Evolutionary conservation across 352 stramenopile genomes (phyloP), one percentile per base, ranked within the genome.

Genomic region (Pythium grandisporangium): DNA sequence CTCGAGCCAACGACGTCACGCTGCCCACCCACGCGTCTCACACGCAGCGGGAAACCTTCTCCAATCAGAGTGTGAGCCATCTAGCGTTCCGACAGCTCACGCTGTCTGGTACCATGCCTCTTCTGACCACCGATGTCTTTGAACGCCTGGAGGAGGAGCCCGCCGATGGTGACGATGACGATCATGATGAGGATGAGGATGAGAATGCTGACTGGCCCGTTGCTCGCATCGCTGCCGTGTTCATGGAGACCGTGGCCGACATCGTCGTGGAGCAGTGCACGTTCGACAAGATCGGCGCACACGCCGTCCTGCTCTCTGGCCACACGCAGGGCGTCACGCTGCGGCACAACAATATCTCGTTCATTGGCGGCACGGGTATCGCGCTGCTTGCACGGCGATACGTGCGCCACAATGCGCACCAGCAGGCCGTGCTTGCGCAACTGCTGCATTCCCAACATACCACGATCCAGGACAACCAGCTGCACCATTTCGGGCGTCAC

Each of bases 381-480:
- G 44, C 61, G 0, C 35, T 87, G 6, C 27, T 90, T 13, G 44
- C 61, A 10, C 55, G 71, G 2, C 42, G 51, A 7, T 54, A 30
- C 0, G 57, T 52, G 11, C 54, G 56, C 10, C 49, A 45, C 33
- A 81, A 78, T 30, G 60, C 70, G n/a, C 58, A 72, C 34, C 44
- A 39, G 3, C 34, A 55, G 0, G 35, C 48, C 6, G 67, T 84
- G 10, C 54, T 68, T 4, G 39, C 41, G 3, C 58, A 73, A 16
- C 37, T 83, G 5, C 49, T 90, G 14, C 55, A 59, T 12, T 64
- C 71, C 2, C 58, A 55, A 0, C 42, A 48, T 4, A 42, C 70
- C 14, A 84, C 73, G 30, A 42, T 90, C 12, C 81, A 71, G n/a
- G 83, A 61, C 42, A 90, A 90, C 42, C 71, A 86, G 39, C 51